phyloP scores from a whole-genome alignment of 208 protist species.

The Naegleria lovaniensis region DNA sequence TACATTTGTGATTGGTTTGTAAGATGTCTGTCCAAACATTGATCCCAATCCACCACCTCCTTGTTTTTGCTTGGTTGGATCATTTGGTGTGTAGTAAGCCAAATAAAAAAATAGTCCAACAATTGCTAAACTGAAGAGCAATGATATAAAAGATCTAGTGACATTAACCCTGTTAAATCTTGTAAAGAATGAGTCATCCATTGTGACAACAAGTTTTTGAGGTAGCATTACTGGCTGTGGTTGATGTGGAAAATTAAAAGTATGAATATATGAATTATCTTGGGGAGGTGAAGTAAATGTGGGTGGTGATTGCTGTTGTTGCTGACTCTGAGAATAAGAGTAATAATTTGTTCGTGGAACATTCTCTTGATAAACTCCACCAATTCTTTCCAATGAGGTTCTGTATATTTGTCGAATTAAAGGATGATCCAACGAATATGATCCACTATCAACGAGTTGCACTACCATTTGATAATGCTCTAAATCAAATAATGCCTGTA shows the following conservation, averaged over 20 bases:
- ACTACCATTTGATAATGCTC: neutral
- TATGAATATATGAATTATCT: neutral
- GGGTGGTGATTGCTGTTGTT: neutral
- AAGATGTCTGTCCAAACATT: neutral
- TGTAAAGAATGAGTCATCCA: neutral
- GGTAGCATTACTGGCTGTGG: neutral
- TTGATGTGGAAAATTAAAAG: neutral
- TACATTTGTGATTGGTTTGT: constrained; percentile 9
- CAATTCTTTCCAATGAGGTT: neutral
- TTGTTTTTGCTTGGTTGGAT: neutral
- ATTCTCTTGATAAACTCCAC: neutral
- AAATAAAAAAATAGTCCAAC: neutral
- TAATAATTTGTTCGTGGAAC: neutral
- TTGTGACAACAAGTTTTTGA: neutral
- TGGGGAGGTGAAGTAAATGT: neutral
- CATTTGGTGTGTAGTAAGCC: neutral
- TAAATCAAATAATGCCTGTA: neutral
- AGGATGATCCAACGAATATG: neutral
- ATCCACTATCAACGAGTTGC: neutral
- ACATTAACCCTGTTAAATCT: neutral
- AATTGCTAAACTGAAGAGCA: neutral
- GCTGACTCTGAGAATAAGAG: neutral
- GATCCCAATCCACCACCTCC: neutral
- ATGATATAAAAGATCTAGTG: neutral
- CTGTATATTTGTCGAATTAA: neutral